Conservation (phyloP, 2,329 filamentous ascomycete species). For the Xylaria sp. region DNA sequence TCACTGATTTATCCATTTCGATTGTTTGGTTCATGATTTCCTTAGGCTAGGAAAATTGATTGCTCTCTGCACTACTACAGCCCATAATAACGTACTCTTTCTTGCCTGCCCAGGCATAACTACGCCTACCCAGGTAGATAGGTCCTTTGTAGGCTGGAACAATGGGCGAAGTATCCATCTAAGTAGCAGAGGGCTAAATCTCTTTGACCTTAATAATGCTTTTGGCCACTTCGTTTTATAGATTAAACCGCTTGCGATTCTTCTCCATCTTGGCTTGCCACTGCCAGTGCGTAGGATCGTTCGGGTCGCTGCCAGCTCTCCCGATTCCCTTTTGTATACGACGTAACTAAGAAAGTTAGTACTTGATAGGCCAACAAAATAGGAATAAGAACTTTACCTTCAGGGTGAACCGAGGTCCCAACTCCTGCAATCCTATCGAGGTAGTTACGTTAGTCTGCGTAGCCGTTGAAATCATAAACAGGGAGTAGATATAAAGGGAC, state of each 20-base stretch:
- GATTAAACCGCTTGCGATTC: constrained; percentile 89
- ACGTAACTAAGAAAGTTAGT: constrained; percentile 35
- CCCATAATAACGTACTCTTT: background rate
- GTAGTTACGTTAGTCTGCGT: constrained; percentile 30
- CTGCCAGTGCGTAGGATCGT: constrained; percentile 88
- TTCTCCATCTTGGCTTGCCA: constrained; percentile 97
- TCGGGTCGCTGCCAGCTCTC: constrained; percentile 72
- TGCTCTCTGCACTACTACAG: background rate
- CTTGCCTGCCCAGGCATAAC: background rate
- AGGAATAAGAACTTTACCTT: constrained; percentile 72
- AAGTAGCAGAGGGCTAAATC: background rate
- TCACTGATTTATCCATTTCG: background rate
- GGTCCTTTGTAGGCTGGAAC: background rate
- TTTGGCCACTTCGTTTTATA: constrained; percentile 62
- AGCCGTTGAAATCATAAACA: background rate
- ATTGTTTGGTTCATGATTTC: background rate
- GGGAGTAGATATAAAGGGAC: background rate
- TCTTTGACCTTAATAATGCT: background rate
- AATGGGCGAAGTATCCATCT: background rate
- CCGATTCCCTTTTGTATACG: constrained; percentile 91
- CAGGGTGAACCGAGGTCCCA: constrained; percentile 80
- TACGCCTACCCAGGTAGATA: background rate
- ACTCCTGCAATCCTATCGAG: constrained; percentile 79
- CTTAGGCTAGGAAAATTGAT: too few relatives aligned
- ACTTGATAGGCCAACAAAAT: background rate